phyloP scores from a whole-genome alignment of 495 filamentous ascomycete species.

The Poronia punctata region DNA sequence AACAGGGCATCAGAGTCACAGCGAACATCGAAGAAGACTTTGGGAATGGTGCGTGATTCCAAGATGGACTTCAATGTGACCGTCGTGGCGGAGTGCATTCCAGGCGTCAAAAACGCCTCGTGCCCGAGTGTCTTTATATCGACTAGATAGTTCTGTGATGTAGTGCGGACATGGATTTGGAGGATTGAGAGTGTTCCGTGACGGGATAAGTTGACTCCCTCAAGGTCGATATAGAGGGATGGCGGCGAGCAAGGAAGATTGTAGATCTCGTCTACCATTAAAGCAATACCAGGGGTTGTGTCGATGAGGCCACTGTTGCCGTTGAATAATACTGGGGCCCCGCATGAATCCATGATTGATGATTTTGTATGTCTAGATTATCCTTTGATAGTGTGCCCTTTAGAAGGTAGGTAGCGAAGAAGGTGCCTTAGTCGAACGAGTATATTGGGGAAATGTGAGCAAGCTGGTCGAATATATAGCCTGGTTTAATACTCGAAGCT shows the following conservation, averaged over 20 bases:
- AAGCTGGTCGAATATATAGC: no score
- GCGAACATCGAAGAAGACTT: conserved; percentile 52
- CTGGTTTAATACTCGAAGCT: no score
- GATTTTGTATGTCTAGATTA: no score
- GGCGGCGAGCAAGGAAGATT: conserved; percentile 24
- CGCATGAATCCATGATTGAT: no score
- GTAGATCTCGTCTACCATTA: not conserved
- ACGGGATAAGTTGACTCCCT: conserved; percentile 44
- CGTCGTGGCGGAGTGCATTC: conserved; percentile 3
- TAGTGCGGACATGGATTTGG: conserved; percentile 28
- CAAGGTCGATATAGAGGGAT: conserved; percentile 49
- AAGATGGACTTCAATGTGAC: conserved; percentile 45
- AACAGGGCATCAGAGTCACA: conserved; percentile 52
- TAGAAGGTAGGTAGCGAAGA: no score
- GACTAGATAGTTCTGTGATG: conserved; percentile 36
- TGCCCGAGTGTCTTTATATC: conserved; percentile 42
- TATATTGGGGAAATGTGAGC: no score
- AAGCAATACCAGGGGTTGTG: not conserved
- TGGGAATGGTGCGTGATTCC: conserved; percentile 36
- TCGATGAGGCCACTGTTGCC: no score
- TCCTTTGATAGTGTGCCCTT: no score
- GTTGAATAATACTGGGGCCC: no score
- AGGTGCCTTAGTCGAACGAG: no score
- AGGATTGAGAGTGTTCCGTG: conserved; percentile 47
- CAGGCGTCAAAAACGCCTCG: conserved; percentile 37